Evolutionary conservation across 768 basidiomycete genomes (phyloP), one percentile per base, ranked within the genome.

Genomic region (Cantharellus anzutake): DNA sequence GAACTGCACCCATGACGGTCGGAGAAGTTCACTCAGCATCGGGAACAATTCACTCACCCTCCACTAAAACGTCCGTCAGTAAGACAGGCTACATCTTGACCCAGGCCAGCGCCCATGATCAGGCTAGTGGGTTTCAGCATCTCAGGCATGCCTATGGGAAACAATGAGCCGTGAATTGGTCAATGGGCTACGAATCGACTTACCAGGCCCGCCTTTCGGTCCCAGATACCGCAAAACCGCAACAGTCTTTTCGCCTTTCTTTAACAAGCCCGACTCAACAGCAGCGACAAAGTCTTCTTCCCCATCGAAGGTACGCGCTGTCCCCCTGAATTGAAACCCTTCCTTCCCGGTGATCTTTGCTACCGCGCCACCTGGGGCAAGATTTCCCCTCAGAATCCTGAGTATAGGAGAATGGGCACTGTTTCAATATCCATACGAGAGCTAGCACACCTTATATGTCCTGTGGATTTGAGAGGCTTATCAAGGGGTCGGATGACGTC

Each of bases 61-160:
- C 93, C 93, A 69, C 87, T 90, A 76, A 99, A 99, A 64, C 96
- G 82, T 57, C 96, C 96, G 72, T 99, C 94, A 16, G 96, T 99
- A 64, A 99, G 71, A 70, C 90, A 97, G 42, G 94, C 94, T 56
- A 98, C 96, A 65, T 98, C 94, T 64, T 85, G 74, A 5, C 96
- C 96, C 5, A 98, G 77, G 5, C 96, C 96, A 7, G 96, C 96
- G 59, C 96, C 96, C 89, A 99, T 98, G 71, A 99, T 92, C 67
- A 98, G 70, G 74, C 88, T 89, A 40, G 94, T 98, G 35, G 93
- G 93, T 70, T 97, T 97, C 61, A 98, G 77, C 96, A 99, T 99
- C 75, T 99, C 96, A 56, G 92, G 94, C 94, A 99, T 99, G 63
- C 92, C 91, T 85, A 67, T 51, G 44, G 5, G 44, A 37, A 7